Conservation (phyloP, 2,329 filamentous ascomycete genomes). For the Fusarium sulawesiense region DNA sequence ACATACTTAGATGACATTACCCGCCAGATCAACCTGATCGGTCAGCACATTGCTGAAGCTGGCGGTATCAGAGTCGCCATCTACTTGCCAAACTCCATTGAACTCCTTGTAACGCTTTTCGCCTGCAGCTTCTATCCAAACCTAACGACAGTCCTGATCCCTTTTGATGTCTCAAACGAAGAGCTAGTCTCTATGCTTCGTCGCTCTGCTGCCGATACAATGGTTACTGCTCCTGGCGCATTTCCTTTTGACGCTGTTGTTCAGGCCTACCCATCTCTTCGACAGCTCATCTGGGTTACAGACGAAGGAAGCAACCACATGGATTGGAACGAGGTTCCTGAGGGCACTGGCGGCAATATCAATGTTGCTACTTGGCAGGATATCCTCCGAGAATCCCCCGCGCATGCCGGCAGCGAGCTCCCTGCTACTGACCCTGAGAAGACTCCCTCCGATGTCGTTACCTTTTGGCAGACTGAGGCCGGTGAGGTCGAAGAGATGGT, state of each 20-base stretch:
- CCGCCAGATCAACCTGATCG: slow-evolving; percentile 88
- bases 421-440: slow-evolving; percentile 69
- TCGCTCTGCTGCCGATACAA: slow-evolving; percentile 78
- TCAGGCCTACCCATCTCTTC: slow-evolving; percentile 75
- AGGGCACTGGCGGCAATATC: slow-evolving; percentile 77
- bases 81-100: slow-evolving; percentile 92
- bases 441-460: slow-evolving; percentile 67
- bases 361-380: slow-evolving; percentile 95
- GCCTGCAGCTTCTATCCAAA: slow-evolving; percentile 87
- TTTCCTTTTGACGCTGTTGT: slow-evolving; percentile 81
- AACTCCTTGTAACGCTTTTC: slow-evolving; percentile 84
- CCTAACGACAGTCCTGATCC: slow-evolving; percentile 84
- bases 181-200: slow-evolving; percentile 78
- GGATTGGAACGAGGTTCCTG: slow-evolving; percentile 92
- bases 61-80: slow-evolving; percentile 83
- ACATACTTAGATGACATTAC: slow-evolving; percentile 72
- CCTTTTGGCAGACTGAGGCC: slow-evolving; percentile 72
- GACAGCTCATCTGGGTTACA: slow-evolving; percentile 89
- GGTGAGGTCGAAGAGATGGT: slow-evolving; percentile 74
- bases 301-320: slow-evolving; percentile 91
- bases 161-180: slow-evolving; percentile 79
- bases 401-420: slow-evolving; percentile 69
- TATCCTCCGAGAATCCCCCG: slow-evolving; percentile 77
- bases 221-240: slow-evolving; percentile 88
- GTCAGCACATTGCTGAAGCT: slow-evolving; percentile 77